Base-by-base conservation (phyloP, 192 early-diverging fungal species). In the Backusella tuberculispora region DNA sequence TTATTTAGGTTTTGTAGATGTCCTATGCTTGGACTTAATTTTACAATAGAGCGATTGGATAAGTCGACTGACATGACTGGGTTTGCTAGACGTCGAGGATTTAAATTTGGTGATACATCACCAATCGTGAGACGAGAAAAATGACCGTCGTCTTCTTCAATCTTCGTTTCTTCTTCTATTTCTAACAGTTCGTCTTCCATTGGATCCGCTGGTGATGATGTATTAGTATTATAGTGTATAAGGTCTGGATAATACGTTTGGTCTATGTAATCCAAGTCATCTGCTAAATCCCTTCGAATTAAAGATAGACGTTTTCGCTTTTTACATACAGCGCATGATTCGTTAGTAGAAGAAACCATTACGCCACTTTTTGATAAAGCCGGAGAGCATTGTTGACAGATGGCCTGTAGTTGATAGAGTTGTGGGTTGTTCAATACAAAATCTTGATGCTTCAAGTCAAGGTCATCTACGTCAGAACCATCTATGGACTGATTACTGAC, bases 241-340 rank as follows among this genome's bases (percentile, higher is more conserved):
- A 71, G 14, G 75, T 70, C 46, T 12, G 75, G 44, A 21, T 78
- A 78, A 29, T 78, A 78, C 0, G 66, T 78, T 47, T 74, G 43
- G 38, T 78, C 72, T 44, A 78, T 64, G 41, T 78, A 78, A 29
- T 66, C 50, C 43, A 78, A 45, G 37, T 78, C 77, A 6, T 70
- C 45, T 42, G 45, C 68, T 17, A 70, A 45, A 34, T 70, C 19
- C 29, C 29, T 70, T 26, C 44, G 19, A 7, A 70, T 24, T 3
- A 70, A 37, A 13, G 68, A 70, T 12, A 70, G 44, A 12, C 68
- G 21, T 12, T 70, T 70, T 24, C 29, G 42, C 5, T 48, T 70
- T 70, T 70, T 44, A 34, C 68, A 70, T 4, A 46, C 4, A n/a
- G 40, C 2, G 29, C 68, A 70, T 29, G 41, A 17, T 34, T 70